phyloP scores from a whole-genome alignment of 371 early-diverging fungal genomes.

The Nematocida ausubeli region DNA sequence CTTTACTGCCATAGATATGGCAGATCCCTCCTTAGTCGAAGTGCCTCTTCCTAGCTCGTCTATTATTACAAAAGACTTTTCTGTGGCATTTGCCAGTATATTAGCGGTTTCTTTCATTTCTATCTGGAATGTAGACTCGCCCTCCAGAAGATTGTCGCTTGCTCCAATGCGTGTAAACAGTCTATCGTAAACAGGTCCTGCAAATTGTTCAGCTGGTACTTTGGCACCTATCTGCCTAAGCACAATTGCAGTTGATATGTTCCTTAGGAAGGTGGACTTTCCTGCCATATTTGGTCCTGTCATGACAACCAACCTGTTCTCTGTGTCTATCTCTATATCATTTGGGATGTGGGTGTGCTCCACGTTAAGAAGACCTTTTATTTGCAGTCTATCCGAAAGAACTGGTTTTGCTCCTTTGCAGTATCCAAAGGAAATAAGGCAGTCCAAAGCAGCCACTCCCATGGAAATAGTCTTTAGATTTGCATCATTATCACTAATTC shows the following conservation, averaged over 20 bases:
- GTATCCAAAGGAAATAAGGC: constrained; percentile 71
- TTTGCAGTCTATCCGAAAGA: constrained; percentile 78
- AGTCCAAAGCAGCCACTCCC: constrained; percentile 80
- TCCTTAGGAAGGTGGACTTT: constrained; percentile 76
- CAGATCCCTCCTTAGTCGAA: constrained; percentile 88
- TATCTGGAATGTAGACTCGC: constrained; percentile 98
- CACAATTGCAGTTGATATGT: constrained; percentile 86
- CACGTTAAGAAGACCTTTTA: constrained; percentile 56
- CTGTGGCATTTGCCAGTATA: constrained; percentile 84
- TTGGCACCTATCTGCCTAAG: constrained; percentile 94
- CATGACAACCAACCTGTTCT: constrained; percentile 77
- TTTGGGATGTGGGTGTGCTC: constrained; percentile 76
- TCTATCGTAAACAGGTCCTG: constrained; percentile 74
- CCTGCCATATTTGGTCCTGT: constrained; percentile 96
- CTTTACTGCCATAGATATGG: constrained; percentile 87
- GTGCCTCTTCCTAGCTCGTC: constrained; percentile 99
- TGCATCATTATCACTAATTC: constrained; percentile 33
- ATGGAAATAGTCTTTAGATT: constrained; percentile 72
- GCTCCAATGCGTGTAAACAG: constrained; percentile 75
- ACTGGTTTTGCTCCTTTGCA: constrained; percentile 72
- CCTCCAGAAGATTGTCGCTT: constrained; percentile 74
- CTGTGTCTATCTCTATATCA: constrained; percentile 71
- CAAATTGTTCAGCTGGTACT: constrained; percentile 75
- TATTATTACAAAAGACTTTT: constrained; percentile 85
- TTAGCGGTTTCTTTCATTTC: constrained; percentile 88